phyloP scores from a whole-genome alignment of 805 yeast species.

The Suhomyces xylopsoci region DNA sequence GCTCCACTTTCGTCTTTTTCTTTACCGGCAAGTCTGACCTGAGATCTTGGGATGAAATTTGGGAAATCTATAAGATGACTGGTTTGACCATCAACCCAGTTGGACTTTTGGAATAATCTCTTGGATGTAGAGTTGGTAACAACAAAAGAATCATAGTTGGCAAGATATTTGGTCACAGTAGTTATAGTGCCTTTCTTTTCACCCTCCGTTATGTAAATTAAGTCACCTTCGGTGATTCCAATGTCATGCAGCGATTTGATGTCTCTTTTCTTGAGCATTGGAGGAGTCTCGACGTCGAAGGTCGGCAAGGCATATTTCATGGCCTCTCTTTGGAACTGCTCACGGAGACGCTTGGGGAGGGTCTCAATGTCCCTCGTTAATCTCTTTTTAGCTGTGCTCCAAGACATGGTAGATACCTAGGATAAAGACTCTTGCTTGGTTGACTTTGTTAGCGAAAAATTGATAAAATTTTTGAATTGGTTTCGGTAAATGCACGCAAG shows the following conservation, averaged over 20 bases:
- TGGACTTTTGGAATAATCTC: constrained; percentile 65
- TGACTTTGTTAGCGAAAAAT: neutral
- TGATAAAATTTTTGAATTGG: neutral
- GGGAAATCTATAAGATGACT: constrained; percentile 74
- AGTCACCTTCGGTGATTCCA: constrained; percentile 70
- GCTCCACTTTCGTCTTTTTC: constrained; percentile 64
- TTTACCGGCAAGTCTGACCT: constrained; percentile 76
- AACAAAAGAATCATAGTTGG: constrained; percentile 59
- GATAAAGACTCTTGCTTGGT: neutral
- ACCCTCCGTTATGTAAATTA: constrained; percentile 71
- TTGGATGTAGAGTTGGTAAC: constrained; percentile 68
- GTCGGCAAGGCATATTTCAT: constrained; percentile 34
- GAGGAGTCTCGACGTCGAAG: constrained; percentile 20
- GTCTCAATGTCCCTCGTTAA: constrained; percentile 34
- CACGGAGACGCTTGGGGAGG: constrained; percentile 31
- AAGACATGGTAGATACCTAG: constrained; percentile 23
- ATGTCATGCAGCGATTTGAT: constrained; percentile 47
- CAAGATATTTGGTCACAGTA: constrained; percentile 56
- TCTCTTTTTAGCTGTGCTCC: constrained; percentile 32
- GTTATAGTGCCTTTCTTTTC: constrained; percentile 72
- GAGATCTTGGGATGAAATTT: constrained; percentile 52
- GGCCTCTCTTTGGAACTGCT: constrained; percentile 17
- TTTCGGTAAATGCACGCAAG: constrained; percentile 1
- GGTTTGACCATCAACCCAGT: constrained; percentile 70
- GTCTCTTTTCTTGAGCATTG: constrained; percentile 22